Percentiles rank a stretch among this genome's conserved stretches.
Evolutionary conservation across 257 asterid species (phyloP).

Genomic region (Agastache rugosa): DNA sequence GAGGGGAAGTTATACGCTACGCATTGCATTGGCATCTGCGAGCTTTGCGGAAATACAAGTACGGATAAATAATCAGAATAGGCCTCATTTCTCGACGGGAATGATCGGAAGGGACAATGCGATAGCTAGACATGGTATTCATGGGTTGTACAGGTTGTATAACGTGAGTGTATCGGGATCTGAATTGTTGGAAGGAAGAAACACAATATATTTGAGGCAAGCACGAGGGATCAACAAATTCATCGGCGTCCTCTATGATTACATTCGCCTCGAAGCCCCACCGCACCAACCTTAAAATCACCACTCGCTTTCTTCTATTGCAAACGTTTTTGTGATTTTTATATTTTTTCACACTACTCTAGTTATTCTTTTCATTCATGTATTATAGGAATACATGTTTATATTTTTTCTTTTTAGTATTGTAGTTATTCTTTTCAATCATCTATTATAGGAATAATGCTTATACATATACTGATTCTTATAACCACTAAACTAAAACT

Average conservation of each 20-base stretch:
- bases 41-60: slow-evolving; percentile 57
- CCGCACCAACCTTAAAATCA: not conserved
- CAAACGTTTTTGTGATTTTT: too few species aligned
- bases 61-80: slow-evolving; percentile 47
- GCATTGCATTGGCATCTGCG: slow-evolving; percentile 83
- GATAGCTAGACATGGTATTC: slow-evolving; percentile 11
- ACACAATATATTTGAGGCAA: slow-evolving; percentile 15
- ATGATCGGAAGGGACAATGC: slow-evolving; percentile 8
- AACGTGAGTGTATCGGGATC: not conserved
- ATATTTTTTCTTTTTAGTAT: too few species aligned
- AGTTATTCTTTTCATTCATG: slow-evolving; percentile 9
- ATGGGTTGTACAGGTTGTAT: not conserved
- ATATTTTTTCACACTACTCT: not conserved
- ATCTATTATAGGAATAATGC: too few species aligned
- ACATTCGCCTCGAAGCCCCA: slow-evolving; percentile 19
- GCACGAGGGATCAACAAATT: not conserved
- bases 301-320: not conserved
- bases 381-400: not conserved
- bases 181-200: slow-evolving; percentile 4
- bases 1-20: slow-evolving; percentile 51
- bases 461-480: too few species aligned
- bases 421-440: too few species aligned
- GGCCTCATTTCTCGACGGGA: slow-evolving; percentile 50
- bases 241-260: not conserved
- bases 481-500: too few species aligned